These are phyloP conservation scores for Plasmodium vivax DNA, from an alignment of 169 alveolate genomes.

Conservation along the genomic window DNA sequence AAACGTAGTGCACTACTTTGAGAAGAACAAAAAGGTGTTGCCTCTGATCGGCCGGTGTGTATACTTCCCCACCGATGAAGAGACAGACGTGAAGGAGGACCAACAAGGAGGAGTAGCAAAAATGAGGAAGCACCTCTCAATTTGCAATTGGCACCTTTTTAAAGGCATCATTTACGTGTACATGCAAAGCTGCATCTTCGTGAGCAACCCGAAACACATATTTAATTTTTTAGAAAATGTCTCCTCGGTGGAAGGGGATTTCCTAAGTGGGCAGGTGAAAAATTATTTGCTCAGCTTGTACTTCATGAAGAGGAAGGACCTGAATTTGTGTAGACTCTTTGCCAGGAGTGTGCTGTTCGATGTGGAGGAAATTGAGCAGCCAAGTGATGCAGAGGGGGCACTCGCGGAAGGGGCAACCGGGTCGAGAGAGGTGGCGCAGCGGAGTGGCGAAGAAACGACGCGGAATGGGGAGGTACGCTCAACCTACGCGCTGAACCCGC, in stretches of 20 bases:
- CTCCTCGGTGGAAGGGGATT: neutral
- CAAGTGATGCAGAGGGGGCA: too few species aligned
- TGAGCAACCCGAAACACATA: neutral
- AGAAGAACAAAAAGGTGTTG: slow-evolving; percentile 7
- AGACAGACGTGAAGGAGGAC: neutral
- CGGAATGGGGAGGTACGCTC: too few species aligned
- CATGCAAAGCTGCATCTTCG: slow-evolving; percentile 13
- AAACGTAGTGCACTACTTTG: neutral
- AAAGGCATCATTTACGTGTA: neutral
- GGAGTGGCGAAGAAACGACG: neutral
- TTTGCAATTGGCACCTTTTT: slow-evolving; percentile 10
- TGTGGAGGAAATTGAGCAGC: neutral
- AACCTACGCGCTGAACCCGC: neutral
- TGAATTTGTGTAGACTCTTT: neutral
- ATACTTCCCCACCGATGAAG: neutral
- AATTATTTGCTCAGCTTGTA: neutral
- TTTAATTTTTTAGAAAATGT: neutral
- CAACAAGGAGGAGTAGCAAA: neutral
- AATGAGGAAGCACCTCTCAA: neutral
- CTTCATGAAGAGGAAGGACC: neutral
- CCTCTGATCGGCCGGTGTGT: neutral
- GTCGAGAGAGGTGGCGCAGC: neutral
- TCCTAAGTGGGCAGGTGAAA: neutral
- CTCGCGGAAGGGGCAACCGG: neutral
- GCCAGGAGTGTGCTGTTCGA: neutral